Evolutionary conservation across 176 grass and related monocot species (phyloP).

Genomic region (Eragrostis nindensis): DNA sequence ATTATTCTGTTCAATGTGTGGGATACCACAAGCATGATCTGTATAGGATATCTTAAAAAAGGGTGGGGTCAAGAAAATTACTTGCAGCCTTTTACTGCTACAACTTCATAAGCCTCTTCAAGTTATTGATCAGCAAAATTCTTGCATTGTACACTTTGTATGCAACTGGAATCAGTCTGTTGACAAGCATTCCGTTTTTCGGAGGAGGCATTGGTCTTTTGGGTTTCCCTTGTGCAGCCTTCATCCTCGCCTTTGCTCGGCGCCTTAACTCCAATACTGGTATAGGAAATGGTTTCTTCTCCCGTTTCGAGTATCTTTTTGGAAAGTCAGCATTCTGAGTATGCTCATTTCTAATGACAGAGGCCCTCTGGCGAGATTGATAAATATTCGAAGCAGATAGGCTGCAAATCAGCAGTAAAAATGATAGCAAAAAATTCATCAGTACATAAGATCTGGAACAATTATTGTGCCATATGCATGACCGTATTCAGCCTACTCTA

Average conservation of each 20-base stretch:
- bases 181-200: constrained; percentile 82
- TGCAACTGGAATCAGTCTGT: constrained; percentile 84
- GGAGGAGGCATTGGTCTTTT: constrained; percentile 68
- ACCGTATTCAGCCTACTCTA: background rate
- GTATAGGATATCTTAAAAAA: background rate
- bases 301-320: constrained; percentile 66
- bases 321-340: constrained; percentile 91
- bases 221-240: constrained; percentile 67
- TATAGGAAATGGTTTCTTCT: constrained; percentile 98
- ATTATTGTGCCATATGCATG: background rate
- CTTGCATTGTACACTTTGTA: constrained; percentile 91
- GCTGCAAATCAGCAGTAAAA: constrained; percentile 37
- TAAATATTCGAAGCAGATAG: constrained; percentile 38
- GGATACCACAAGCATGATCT: background rate
- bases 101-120: constrained; percentile 91
- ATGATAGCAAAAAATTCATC: background rate
- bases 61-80: constrained; percentile 45
- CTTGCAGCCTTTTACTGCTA: constrained; percentile 92
- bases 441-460: background rate
- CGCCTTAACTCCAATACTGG: constrained; percentile 87
- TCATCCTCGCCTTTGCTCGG: constrained; percentile 74
- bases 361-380: constrained; percentile 17
- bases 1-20: background rate
- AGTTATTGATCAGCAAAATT: constrained; percentile 83
- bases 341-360: constrained; percentile 57